Base-by-base conservation (phyloP, 2,329 filamentous ascomycete genomes). In the Penicillium decumbens region DNA sequence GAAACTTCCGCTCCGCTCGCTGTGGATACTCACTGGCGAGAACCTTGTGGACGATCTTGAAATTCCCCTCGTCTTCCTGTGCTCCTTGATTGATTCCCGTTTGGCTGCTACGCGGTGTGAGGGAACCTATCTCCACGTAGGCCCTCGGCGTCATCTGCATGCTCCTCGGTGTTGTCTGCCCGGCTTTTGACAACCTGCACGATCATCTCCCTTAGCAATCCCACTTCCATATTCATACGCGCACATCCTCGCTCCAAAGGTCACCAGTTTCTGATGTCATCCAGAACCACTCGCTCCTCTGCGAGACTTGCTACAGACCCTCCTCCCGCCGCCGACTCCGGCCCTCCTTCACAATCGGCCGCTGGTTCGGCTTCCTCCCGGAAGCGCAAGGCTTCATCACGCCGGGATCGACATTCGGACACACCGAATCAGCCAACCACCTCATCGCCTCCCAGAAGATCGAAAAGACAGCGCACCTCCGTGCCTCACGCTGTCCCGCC, bases 221-320 rank as follows among this genome's bases (percentile, higher is more conserved):
- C 10, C 25, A 43, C 32, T 20, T 49, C 43, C 41, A 38, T 54
- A 40, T 47, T 37, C 39, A 28, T 30, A 41, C 45, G 39, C 38
- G 32, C 38, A 60, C 48, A 48, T 32, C n/a, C 43, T 28, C 43
- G 6, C 15, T 24, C n/a, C 28, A 32, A 43, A 28, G 20, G 20
- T 41, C 63, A 59, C 60, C 66, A 68, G 57, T 70, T 77, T 85
- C 88, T 92, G 84, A 96, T 95, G 90, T 89, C 88, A 83, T 78
- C 84, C 82, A 96, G 91, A 88, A 85, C 93, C 67, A 96, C 92
- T 80, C 89, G 92, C 79, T 93, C 91, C 67, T 87, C 91, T 73
- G 87, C 91, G 77, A 90, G 90, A 79, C 85, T 89, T 82, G 88
- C 88, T 77, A 87, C 88, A 74, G 79, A 78, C 60, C 65, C 72